Evolutionary conservation across 331 rosid species (phyloP), one percentile per base, ranked within the genome.

Genomic region (Stylosanthes scabra): DNA sequence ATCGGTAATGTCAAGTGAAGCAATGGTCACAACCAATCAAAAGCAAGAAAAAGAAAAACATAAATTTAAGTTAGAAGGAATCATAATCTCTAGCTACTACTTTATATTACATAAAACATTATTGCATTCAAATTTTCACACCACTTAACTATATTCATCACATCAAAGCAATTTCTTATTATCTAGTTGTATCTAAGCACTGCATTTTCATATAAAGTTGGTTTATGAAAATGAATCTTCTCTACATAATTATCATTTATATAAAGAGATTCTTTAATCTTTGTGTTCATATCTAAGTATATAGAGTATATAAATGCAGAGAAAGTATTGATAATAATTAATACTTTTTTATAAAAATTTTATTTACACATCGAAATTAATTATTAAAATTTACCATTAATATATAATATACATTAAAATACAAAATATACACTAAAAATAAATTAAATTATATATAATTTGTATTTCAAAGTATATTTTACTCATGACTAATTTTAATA

Each of bases 21-120:
- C 74, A 39, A 58, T 72, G 52, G 41, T 46, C 69, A 20, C 47
- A 46, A 13, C 68, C 70, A 27, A 66, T 77, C 75, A 71, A 71
- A 40, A 27, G 7, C 51, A 52, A 20, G 6, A 6, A 4, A 28
- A 20, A 46, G 63, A 20, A 12, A 51, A 31, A 25, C 4, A 14
- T 6, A 40, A 6, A 20, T 41, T 10, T 46, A 67, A 16, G 8
- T 13, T 15, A 25, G 11, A 29, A 9, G 3, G 27, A 52, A 46
- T 46, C 51, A 46, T 44, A 20, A 20, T 20, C 25, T 20, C 25
- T 20, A 20, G 25, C 25, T 20, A 20, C 49, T 44, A 44, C 7
- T 44, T 44, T 50, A 50, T 50, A n/a, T 50, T 50, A 5, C 56
- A 20, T 20, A 20, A 20, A 20, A 1, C 25, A 20, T 20, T 20